Evolutionary conservation across 2,329 filamentous ascomycete genomes (phyloP), one percentile per base, ranked within the genome.

Genomic region (Cylindrodendrum hubeiense): DNA sequence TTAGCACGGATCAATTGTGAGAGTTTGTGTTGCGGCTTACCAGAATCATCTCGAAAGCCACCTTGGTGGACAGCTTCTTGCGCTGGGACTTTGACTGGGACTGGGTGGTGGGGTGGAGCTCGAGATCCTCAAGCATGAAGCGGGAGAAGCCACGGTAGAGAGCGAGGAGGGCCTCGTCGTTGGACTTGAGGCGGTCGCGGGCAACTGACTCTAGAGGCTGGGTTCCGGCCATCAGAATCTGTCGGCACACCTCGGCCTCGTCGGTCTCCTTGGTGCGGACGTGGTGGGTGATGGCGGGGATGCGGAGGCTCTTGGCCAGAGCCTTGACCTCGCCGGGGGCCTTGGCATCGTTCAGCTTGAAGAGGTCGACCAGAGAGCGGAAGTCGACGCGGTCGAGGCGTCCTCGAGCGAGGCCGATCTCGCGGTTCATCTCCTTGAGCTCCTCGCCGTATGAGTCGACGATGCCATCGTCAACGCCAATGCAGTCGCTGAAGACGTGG

Each of bases 111-210:
- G 68, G 69, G 44, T 75, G 75, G 3, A 67, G 68, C 30, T 74
- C 70, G 5, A 78, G 67, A 57, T 79, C 77, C 59, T 79, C 73
- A 26, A 79, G 70, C 76, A 79, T 90, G 46, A 92, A 80, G 39
- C 89, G 87, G 24, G 89, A 90, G 74, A 90, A 91, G 47, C 86
- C 83, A 59, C 85, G 83, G 74, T 92, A 90, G 60, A 84, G 81
- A 5, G 82, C 81, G 34, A 92, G 78, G 24, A 71, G 66, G 67
- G 73, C 60, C 66, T 76, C n/a, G 69, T 78, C 71, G 69, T 72
- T 75, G 24, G 71, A 67, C 46, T 76, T 68, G 62, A 77, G 71
- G 60, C 66, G 65, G 60, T 70, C 54, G 69, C 74, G 67, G 66
- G 75, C 69, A 65, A 66, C 63, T 65, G 74, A 55, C 34, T 56